Base-by-base conservation (phyloP, 2,329 filamentous ascomycete genomes). In the Curvularia sp. region DNA sequence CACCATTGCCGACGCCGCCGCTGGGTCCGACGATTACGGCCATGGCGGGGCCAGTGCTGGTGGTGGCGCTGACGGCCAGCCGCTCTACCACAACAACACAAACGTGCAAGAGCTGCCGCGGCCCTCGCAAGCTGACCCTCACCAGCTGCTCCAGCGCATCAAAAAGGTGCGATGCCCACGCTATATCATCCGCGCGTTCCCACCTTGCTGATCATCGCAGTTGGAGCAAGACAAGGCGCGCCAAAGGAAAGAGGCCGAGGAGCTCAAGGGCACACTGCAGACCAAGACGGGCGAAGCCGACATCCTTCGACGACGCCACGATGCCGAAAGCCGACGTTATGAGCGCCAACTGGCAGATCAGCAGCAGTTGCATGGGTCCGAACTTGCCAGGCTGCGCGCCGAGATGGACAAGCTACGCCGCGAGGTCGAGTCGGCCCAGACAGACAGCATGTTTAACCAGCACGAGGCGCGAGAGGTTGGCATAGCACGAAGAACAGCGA, bases 251-350 rank as follows among this genome's bases (percentile, higher is more conserved):
- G 60, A 66, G 45, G 60, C 63, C 56, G 41, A 62, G 10, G 50
- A 61, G 32, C 66, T 82, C 38, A 72, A 74, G 52, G 68, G 70
- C 32, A 69, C 75, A 32, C 77, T 81, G 59, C 74, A 81, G 54
- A 78, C 77, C 42, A 89, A 90, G 66, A 81, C 85, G 18, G 91
- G 91, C 49, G 90, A 93, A 73, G 87, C 87, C 27, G 84, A 89
- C 49, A 92, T 93, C 59, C 82, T 93, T n/a, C 86, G 91, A 32
- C 84, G 85, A 59, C 91, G 91, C 59, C 83, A 87, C 39, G 84
- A 88, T 49, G 89, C 86, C 67, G 79, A 82, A 0, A 80, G 82
- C 15, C 84, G 86, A 50, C 84, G 87, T 46, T 86, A 89, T 68
- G 86, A 91, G 49, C 82, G 83, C 23, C 84, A 88, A 66, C 74